Conservation (phyloP, 768 basidiomycete species). For the Lactarius hatsudake region DNA sequence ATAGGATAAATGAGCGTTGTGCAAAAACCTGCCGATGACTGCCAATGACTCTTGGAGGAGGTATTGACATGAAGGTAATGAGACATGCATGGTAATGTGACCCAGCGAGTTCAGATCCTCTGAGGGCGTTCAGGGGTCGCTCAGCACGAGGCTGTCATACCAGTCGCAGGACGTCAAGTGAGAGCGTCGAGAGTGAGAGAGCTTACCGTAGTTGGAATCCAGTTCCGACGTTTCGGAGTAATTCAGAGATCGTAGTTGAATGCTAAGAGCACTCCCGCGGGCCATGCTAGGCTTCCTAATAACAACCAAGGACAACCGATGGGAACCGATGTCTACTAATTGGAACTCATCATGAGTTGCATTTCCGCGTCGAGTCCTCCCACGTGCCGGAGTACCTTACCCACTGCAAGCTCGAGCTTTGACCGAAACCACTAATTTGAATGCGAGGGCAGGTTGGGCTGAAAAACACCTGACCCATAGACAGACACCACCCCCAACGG, state of each 20-base stretch:
- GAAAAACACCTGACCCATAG: too few species aligned
- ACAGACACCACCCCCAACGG: too few species aligned
- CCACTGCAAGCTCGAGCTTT: too few species aligned
- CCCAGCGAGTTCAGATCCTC: background rate
- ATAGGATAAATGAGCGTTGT: background rate
- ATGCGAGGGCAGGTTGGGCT: too few species aligned
- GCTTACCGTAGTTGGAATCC: too few species aligned
- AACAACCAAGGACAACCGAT: too few species aligned
- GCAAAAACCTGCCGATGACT: too few species aligned
- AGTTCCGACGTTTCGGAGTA: background rate
- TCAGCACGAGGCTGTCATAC: background rate
- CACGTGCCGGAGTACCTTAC: too few species aligned
- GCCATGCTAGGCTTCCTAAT: too few species aligned
- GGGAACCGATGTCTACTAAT: too few species aligned
- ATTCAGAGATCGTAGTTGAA: background rate
- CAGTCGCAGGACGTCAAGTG: background rate
- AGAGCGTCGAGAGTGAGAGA: background rate
- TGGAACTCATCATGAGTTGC: too few species aligned
- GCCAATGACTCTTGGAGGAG: background rate
- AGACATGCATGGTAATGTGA: background rate
- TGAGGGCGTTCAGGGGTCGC: background rate
- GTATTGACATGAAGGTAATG: background rate
- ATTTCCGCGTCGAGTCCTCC: too few species aligned
- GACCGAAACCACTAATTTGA: slow-evolving; percentile 25
- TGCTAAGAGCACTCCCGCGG: background rate